Evolutionary conservation across 2,329 filamentous ascomycete species (phyloP).

Genomic region (Pezicula neosporulosa): DNA sequence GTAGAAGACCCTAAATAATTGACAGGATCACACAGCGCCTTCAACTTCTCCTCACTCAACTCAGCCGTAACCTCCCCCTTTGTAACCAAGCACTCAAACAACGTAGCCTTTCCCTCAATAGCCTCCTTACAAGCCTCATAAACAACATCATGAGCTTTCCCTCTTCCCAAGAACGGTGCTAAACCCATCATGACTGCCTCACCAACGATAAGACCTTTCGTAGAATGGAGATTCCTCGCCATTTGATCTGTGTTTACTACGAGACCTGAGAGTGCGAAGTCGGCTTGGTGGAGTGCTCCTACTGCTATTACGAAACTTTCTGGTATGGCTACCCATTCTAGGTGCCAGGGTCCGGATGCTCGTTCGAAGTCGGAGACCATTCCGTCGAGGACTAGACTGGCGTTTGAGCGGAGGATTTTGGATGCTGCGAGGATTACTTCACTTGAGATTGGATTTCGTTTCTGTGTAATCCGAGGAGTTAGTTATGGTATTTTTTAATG

Average conservation of each 20-base stretch:
- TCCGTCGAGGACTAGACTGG: constrained; percentile 47
- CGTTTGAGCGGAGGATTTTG: constrained; percentile 49
- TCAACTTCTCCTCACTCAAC: constrained; percentile 42
- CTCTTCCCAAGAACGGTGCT: constrained; percentile 47
- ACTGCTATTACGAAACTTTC: constrained; percentile 50
- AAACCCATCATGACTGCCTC: constrained; percentile 61
- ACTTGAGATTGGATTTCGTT: constrained; percentile 55
- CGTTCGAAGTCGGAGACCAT: constrained; percentile 58
- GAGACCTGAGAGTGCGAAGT: constrained; percentile 48
- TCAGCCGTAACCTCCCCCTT: constrained; percentile 37
- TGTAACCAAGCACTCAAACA: constrained; percentile 39
- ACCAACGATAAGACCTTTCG: constrained; percentile 49
- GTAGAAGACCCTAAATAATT: constrained; percentile 35
- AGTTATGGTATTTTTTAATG: too few relatives aligned
- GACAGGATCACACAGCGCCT: constrained; percentile 50
- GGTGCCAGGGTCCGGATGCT: constrained; percentile 54
- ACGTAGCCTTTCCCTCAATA: constrained; percentile 38
- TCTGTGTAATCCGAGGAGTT: constrained; percentile 28
- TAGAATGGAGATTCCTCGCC: constrained; percentile 47
- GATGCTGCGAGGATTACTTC: constrained; percentile 52
- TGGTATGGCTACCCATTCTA: constrained; percentile 55
- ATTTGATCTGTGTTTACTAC: constrained; percentile 47
- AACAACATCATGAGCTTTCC: constrained; percentile 51
- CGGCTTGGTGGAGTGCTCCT: constrained; percentile 49
- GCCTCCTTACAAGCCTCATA: constrained; percentile 50